Conservation (phyloP, 1,284 basidiomycete genomes). For the Calocybe gambosa region DNA sequence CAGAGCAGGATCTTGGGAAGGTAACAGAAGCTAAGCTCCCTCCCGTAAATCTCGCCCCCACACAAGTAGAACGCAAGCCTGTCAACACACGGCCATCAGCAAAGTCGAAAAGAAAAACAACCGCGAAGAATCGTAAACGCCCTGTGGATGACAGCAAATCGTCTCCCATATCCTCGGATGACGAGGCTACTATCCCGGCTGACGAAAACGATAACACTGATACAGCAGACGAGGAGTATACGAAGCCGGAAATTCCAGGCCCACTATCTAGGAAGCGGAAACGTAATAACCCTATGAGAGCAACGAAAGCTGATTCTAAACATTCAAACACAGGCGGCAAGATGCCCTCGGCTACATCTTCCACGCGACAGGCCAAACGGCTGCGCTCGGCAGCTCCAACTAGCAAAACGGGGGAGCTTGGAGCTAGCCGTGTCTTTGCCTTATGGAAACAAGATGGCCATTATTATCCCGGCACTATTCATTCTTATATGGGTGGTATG, state of each 20-base stretch:
- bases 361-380: conserved; percentile 22
- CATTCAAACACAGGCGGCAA: conserved; percentile 21
- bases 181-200: conserved; percentile 14
- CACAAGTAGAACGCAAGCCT: conserved; percentile 8
- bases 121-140: conserved; percentile 9
- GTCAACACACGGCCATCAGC: conserved; percentile 2
- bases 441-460: conserved; percentile 54
- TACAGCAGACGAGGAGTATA: conserved; percentile 35
- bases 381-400: conserved; percentile 26
- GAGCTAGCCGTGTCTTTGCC: conserved; percentile 56
- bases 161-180: conserved; percentile 16
- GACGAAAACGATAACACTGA: conserved; percentile 38
- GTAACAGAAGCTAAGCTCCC: background rate
- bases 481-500: conserved; percentile 25
- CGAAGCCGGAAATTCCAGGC: conserved; percentile 21
- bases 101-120: conserved; percentile 11
- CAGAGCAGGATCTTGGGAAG: conserved; percentile 28
- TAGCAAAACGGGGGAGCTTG: conserved; percentile 17
- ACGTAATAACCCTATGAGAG: conserved; percentile 24
- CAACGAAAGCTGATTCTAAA: conserved; percentile 18
- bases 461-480: conserved; percentile 57
- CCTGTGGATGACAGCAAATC: conserved; percentile 19
- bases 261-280: conserved; percentile 45
- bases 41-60: background rate
- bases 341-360: conserved; percentile 9